Percentiles rank a stretch among this genome's conserved stretches.
Conservation (phyloP, 164 flowering plant genomes). For the Chloranthus sessilifolius region DNA sequence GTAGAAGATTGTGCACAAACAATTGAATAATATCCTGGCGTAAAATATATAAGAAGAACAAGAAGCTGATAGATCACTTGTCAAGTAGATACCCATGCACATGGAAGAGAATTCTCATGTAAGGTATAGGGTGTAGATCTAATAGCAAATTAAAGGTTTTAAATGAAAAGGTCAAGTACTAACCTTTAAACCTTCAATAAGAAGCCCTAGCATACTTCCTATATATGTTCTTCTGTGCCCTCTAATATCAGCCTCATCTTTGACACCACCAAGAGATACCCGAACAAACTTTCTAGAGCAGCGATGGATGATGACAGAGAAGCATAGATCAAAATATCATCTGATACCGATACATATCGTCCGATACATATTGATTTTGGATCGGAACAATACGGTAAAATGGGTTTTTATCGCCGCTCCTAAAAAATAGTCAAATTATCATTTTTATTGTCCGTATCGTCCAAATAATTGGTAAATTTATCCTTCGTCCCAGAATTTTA, state of each 20-base stretch:
- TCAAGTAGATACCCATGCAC: neutral
- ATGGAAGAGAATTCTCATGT: neutral
- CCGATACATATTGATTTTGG: too few species aligned
- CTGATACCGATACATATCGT: too few species aligned
- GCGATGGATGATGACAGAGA: constrained; percentile 99
- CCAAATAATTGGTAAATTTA: too few species aligned
- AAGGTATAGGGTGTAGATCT: neutral
- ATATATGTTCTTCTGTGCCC: constrained; percentile 98
- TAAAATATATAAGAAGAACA: neutral
- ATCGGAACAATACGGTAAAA: too few species aligned
- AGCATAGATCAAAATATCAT: too few species aligned
- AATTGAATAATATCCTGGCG: too few species aligned
- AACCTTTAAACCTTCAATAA: constrained; percentile 97
- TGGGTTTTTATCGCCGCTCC: too few species aligned
- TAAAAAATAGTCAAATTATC: too few species aligned
- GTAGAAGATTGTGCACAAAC: too few species aligned
- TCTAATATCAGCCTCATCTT: constrained; percentile 99
- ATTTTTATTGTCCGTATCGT: too few species aligned
- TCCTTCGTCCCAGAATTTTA: too few species aligned
- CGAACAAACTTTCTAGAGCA: constrained; percentile 87
- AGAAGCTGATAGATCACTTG: neutral
- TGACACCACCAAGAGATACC: constrained; percentile 98
- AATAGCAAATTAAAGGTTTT: neutral
- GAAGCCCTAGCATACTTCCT: constrained; percentile 99
- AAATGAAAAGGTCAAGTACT: neutral